Conservation (phyloP, 768 basidiomycete species). For the Rubroboletus pulcherrimus region DNA sequence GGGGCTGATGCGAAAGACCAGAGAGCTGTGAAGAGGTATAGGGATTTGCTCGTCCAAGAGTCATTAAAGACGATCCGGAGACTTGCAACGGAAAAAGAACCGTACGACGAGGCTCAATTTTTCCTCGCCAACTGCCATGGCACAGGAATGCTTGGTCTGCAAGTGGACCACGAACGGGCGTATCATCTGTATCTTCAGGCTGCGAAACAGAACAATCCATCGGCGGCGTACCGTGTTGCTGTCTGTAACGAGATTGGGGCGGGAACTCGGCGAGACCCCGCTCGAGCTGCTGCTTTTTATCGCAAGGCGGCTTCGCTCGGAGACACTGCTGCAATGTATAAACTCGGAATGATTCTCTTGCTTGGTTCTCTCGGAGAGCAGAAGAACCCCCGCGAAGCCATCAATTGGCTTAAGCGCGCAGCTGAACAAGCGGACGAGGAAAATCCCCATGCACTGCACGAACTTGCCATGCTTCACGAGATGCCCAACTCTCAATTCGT, state of each 20-base stretch:
- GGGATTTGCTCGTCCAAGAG: constrained; percentile 82
- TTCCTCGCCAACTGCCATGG: constrained; percentile 97
- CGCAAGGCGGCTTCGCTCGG: constrained; percentile 94
- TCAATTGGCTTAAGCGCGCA: constrained; percentile 91
- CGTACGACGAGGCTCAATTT: constrained; percentile 96
- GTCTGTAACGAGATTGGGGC: constrained; percentile 99
- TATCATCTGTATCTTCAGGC: constrained; percentile 97
- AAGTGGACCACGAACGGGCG: constrained; percentile 96
- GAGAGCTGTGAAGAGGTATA: constrained; percentile 84
- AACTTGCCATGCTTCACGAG: constrained; percentile 87
- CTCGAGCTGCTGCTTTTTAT: constrained; percentile 91
- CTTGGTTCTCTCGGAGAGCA: constrained; percentile 79
- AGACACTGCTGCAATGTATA: constrained; percentile 99
- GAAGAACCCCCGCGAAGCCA: constrained; percentile 85
- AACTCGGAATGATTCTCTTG: constrained; percentile 96
- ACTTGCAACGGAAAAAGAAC: constrained; percentile 86
- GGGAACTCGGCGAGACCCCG: constrained; percentile 84
- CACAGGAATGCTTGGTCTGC: constrained; percentile 91
- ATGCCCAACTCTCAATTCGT: constrained; percentile 62
- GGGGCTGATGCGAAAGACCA: constrained; percentile 69
- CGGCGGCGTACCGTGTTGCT: constrained; percentile 93
- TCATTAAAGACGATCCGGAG: constrained; percentile 89
- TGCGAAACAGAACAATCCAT: constrained; percentile 93
- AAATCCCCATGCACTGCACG: constrained; percentile 95
- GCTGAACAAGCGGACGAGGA: constrained; percentile 98